Conservation (phyloP, 768 basidiomycete genomes). For the Rhizopogon vesiculosus region DNA sequence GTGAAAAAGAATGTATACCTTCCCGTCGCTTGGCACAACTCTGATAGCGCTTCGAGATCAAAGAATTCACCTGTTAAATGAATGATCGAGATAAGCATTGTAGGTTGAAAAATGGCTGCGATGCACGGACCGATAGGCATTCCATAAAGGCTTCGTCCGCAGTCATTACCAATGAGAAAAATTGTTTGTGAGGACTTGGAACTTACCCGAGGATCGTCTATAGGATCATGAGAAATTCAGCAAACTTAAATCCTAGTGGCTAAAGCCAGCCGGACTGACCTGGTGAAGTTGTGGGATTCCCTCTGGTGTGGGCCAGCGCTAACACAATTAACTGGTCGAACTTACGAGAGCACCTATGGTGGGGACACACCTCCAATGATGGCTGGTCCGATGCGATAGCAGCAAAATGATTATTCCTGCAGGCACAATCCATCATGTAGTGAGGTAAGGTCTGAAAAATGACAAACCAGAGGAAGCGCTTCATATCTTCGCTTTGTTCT, state of each 20-base stretch:
- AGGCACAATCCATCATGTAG: background rate
- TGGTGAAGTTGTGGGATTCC: constrained; percentile 48
- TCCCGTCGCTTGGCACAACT: constrained; percentile 49
- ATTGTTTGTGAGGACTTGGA: background rate
- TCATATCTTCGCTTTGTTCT: constrained; percentile 67
- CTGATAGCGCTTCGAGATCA: constrained; percentile 60
- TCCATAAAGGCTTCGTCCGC: constrained; percentile 50
- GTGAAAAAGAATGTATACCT: constrained; percentile 75
- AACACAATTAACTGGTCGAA: constrained; percentile 4
- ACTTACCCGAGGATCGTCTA: constrained; percentile 60
- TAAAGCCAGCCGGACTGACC: constrained; percentile 30
- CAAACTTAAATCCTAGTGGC: background rate
- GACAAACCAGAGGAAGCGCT: constrained; percentile 62
- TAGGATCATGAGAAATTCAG: constrained; percentile 4
- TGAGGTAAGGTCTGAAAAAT: background rate
- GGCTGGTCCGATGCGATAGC: constrained; percentile 68
- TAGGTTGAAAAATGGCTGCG: background rate
- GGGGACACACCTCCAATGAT: constrained; percentile 46
- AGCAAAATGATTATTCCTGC: constrained; percentile 70
- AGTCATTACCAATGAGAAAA: background rate
- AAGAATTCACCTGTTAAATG: constrained; percentile 56
- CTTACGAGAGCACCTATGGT: background rate
- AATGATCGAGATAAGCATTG: background rate
- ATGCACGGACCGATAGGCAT: constrained; percentile 58
- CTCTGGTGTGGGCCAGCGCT: constrained; percentile 52